Base-by-base conservation (phyloP, 2,329 filamentous ascomycete genomes). In the Coniella vitis region DNA sequence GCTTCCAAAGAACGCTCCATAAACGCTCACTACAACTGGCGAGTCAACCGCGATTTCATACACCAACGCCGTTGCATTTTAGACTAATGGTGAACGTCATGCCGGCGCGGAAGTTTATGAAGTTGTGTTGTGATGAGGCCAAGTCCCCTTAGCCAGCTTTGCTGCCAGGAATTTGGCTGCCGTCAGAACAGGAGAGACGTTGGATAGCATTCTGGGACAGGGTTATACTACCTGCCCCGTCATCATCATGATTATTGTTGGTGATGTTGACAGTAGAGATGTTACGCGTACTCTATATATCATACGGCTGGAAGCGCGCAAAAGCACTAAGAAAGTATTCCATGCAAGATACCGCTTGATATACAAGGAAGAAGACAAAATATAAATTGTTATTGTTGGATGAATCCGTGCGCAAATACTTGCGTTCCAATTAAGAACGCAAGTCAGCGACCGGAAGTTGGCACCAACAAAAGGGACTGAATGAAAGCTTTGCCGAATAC, bases 61-160 rank as follows among this genome's bases (percentile, higher is more conserved):
- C 70, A 77, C 76, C 66, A 55, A 81, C 74, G 60, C 76, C 76
- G 61, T 84, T 86, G 66, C 82, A 86, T 62, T 84, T 81, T 25
- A 74, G 65, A 58, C 81, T 81, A 58, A 84, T 80, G 54, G 81
- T 84, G 38, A 81, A 61, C 0, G 68, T 74, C 61, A 73, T 57
- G 38, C 74, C 76, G 4, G 63, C 53, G 58, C 78, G 81, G 62
- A 81, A 79, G 70, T 81, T 82, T 72, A 83, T 79, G 61, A 81
- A 82, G 67, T 83, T 83, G 68, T 69, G 68, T 25, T 67, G 32
- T 2, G 47, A 50, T 25, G 51, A 50, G 21, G 22, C 16, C 14
- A 47, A 53, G 14, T 13, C 7, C 13, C 47, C 51, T 35, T 53
- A 43, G n/a, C 51, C 51, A 19, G 32, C 34, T 38, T 53, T 47